A percentile compares a stretch with the other conserved stretches of the same genome.
Evolutionary conservation across 2,329 filamentous ascomycete genomes (phyloP).

Genomic region (Penicillium sp.): DNA sequence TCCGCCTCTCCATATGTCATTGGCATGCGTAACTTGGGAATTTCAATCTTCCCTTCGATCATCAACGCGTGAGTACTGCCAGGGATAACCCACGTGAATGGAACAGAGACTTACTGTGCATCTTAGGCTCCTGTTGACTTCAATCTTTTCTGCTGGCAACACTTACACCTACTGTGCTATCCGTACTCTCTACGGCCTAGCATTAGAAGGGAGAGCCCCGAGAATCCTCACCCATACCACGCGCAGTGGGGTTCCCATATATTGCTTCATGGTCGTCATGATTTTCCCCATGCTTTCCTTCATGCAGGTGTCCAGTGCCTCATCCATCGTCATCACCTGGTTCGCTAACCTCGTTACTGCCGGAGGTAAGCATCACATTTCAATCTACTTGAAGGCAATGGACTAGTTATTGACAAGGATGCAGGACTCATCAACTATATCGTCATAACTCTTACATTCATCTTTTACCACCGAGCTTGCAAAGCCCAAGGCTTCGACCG

Average conservation of each 20-base stretch:
- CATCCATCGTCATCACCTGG: slow-evolving; percentile 52
- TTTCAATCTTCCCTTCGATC: slow-evolving; percentile 54
- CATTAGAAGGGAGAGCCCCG: slow-evolving; percentile 53
- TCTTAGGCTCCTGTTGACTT: slow-evolving; percentile 45
- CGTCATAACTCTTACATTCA: slow-evolving; percentile 57
- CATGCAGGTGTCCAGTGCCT: slow-evolving; percentile 50
- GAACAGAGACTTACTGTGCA: neutral
- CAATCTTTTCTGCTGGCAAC: slow-evolving; percentile 56
- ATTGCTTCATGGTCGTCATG: slow-evolving; percentile 54
- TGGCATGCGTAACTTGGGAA: slow-evolving; percentile 55
- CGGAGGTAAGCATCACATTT: slow-evolving; percentile 38
- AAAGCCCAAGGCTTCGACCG: slow-evolving; percentile 53
- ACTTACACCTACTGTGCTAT: slow-evolving; percentile 54
- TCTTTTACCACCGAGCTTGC: slow-evolving; percentile 55
- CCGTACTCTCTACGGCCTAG: slow-evolving; percentile 52
- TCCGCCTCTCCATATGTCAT: slow-evolving; percentile 62
- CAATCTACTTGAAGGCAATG: slow-evolving; percentile 23
- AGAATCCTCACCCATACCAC: slow-evolving; percentile 57
- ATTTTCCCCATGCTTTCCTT: slow-evolving; percentile 54
- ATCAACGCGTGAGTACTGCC: slow-evolving; percentile 49
- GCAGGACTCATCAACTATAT: slow-evolving; percentile 56
- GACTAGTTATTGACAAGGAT: neutral
- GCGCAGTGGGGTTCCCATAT: slow-evolving; percentile 59
- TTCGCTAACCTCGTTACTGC: slow-evolving; percentile 57
- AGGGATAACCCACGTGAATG: neutral